A percentile compares a stretch with the other conserved stretches of the same genome.
phyloP scores from a whole-genome alignment of 257 asterid species.

The Nicotiana obtusifolia region DNA sequence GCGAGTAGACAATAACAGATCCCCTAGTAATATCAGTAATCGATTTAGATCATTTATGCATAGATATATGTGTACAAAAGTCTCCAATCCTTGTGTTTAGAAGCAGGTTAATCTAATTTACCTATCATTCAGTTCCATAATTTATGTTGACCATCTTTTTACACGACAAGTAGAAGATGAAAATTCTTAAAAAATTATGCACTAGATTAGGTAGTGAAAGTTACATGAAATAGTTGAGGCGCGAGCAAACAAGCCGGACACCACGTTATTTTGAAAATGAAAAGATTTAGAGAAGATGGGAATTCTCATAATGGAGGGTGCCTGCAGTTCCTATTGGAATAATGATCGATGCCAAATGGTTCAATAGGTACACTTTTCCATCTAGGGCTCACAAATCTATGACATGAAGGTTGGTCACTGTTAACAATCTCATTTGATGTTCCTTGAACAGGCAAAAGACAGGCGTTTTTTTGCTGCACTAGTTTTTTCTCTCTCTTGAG shows the following conservation, averaged over 20 bases:
- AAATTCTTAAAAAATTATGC: too few relatives aligned
- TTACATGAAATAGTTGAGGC: background rate
- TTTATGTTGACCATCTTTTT: background rate
- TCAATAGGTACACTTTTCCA: background rate
- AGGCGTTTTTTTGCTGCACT: slow-evolving; percentile 50
- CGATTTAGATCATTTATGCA: background rate
- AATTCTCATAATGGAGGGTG: background rate
- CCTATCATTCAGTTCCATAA: background rate
- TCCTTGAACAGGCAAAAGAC: slow-evolving; percentile 36
- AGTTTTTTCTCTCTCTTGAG: slow-evolving; percentile 41
- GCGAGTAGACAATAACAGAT: background rate
- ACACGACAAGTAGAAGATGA: background rate
- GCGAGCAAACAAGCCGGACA: background rate
- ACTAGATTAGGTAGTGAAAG: background rate
- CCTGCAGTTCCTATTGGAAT: background rate
- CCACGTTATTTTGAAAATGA: background rate
- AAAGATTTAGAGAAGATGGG: background rate
- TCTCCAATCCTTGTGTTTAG: background rate
- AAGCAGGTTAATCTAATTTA: background rate
- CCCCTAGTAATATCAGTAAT: background rate
- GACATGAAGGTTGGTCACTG: background rate
- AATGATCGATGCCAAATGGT: background rate
- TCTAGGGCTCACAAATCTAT: background rate
- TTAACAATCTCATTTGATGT: background rate
- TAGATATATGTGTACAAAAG: background rate